Evolutionary conservation across 768 basidiomycete species (phyloP).

Genomic region (Mycena metata): DNA sequence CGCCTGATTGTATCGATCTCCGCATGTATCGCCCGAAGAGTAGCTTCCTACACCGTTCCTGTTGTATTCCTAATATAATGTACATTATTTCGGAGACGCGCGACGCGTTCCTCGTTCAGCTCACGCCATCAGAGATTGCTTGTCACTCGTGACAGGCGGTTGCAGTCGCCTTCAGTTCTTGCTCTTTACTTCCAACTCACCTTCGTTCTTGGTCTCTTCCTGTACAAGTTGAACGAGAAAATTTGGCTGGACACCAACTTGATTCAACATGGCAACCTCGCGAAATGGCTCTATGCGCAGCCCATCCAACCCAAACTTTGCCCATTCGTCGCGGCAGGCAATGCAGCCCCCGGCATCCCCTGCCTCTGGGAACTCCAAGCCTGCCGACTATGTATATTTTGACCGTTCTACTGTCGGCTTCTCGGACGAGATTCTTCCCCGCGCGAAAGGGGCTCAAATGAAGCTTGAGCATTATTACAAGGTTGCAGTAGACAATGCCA

Average conservation of each 20-base stretch:
- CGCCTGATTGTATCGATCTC: too few relatives aligned
- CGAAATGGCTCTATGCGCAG: conserved; percentile 31
- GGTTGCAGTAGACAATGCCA: conserved; percentile 94
- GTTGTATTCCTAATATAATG: not conserved
- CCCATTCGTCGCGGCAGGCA: conserved; percentile 33
- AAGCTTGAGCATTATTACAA: conserved; percentile 98
- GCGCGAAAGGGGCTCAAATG: conserved; percentile 91
- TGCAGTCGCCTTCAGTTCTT: not conserved
- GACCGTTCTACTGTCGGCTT: conserved; percentile 83
- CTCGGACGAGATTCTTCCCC: conserved; percentile 84
- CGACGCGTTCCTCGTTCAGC: not conserved
- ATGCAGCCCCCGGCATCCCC: conserved; percentile 28
- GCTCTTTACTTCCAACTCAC: not conserved
- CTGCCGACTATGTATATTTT: conserved; percentile 91
- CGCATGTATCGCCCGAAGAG: too few relatives aligned
- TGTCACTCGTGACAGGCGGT: not conserved
- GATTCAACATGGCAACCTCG: conserved; percentile 20
- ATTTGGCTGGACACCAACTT: conserved; percentile 21
- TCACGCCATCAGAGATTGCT: not conserved
- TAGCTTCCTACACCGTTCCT: not conserved
- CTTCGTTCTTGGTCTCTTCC: conserved; percentile 6
- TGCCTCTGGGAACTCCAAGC: conserved; percentile 43
- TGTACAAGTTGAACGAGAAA: conserved; percentile 1
- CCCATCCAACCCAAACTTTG: conserved; percentile 32
- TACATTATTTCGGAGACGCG: not conserved